phyloP scores from a whole-genome alignment of 352 stramenopile species.

The Pythium aristosporum region DNA sequence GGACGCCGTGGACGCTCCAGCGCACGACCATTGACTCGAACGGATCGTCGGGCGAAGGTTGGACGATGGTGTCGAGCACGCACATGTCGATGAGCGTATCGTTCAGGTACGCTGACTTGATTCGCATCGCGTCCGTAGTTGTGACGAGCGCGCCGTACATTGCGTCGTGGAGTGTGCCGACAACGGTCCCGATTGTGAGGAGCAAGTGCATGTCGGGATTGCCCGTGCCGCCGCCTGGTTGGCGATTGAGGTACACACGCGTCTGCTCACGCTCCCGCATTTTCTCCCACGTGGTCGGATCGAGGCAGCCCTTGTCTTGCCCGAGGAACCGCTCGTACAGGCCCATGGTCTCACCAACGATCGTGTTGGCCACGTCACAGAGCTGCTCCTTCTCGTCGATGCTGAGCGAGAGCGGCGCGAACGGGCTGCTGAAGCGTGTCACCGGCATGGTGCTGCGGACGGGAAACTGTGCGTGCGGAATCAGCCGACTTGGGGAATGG shows the following conservation, averaged over 20 bases:
- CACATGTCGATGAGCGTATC: slow-evolving; percentile 43
- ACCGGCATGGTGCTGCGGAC: no score
- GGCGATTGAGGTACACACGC: slow-evolving; percentile 43
- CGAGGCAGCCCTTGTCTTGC: no score
- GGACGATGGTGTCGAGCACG: slow-evolving; percentile 43
- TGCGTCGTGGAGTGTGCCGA: slow-evolving; percentile 47
- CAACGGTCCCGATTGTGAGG: slow-evolving; percentile 34
- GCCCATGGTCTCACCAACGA: no score
- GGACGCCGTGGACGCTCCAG: slow-evolving; percentile 53
- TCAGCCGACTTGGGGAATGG: no score
- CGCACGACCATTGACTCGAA: slow-evolving; percentile 60
- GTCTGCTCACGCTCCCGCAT: no score
- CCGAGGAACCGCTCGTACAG: no score
- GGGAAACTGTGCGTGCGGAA: no score
- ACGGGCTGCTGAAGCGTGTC: no score
- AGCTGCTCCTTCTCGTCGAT: no score
- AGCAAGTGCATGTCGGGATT: slow-evolving; percentile 13
- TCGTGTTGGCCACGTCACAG: no score
- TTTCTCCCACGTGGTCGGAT: no score
- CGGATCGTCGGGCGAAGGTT: slow-evolving; percentile 37
- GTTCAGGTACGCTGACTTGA: slow-evolving; percentile 48
- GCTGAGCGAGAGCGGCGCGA: no score
- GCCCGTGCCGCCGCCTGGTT: slow-evolving; percentile 19
- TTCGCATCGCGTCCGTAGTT: slow-evolving; percentile 42
- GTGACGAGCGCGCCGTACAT: slow-evolving; percentile 53